Evolutionary conservation across 2,329 filamentous ascomycete genomes (phyloP).

Genomic region (Colletotrichum chrysophilum): DNA sequence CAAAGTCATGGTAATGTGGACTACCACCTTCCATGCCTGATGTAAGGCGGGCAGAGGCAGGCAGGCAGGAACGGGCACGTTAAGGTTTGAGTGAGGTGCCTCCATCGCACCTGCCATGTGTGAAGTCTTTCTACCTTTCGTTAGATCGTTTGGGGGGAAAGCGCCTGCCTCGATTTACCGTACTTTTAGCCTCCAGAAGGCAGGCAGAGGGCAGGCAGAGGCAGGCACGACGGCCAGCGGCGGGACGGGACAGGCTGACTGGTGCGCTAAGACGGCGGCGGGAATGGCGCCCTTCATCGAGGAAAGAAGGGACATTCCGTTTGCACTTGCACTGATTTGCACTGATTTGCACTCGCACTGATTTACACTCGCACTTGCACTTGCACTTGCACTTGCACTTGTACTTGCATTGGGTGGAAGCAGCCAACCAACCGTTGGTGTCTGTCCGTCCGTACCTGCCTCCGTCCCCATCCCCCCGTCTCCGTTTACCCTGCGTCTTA

Average conservation of each 20-base stretch:
- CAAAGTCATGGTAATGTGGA: not conserved
- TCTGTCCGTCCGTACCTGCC: not conserved
- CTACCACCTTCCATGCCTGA: conserved; percentile 4
- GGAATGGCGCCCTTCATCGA: not conserved
- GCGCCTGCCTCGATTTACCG: not conserved
- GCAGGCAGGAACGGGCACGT: not conserved
- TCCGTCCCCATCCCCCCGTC: not conserved
- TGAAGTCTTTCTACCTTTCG: not conserved
- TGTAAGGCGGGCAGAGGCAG: not conserved
- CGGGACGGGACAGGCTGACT: not conserved
- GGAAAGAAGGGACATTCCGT: not conserved
- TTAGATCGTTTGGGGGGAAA: not conserved
- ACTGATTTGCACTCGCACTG: not conserved
- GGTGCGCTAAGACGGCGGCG: not conserved
- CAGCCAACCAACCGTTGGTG: not conserved
- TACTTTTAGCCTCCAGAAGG: not conserved
- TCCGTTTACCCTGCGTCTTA: not conserved
- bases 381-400: not conserved
- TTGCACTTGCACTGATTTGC: not conserved
- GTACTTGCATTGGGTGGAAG: not conserved
- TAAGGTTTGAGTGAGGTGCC: conserved; percentile 14
- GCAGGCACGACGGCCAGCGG: not conserved
- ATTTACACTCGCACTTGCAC: not conserved
- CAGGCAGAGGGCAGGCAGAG: not conserved
- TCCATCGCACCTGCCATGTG: conserved; percentile 4